Percentiles rank a stretch among this genome's conserved stretches.
Evolutionary conservation across 805 yeast species (phyloP).

Genomic region (Candida dendrica): DNA sequence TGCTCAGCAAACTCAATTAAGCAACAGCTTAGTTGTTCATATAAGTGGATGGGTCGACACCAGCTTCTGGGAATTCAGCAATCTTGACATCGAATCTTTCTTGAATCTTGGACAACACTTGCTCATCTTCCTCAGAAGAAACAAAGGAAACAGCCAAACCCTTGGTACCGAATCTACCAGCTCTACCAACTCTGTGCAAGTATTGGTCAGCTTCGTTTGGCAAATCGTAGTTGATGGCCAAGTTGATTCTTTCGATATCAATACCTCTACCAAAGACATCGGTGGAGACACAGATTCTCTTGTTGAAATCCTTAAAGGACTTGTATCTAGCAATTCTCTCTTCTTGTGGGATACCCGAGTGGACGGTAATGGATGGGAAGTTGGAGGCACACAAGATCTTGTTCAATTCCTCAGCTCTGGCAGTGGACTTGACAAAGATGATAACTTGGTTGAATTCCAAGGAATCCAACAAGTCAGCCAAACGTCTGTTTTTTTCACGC

Average conservation of each 20-base stretch:
- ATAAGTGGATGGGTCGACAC: slow-evolving; percentile 95
- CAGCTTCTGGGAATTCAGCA: slow-evolving; percentile 93
- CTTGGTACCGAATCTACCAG: slow-evolving; percentile 99
- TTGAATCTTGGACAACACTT: slow-evolving; percentile 86
- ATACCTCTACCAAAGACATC: slow-evolving; percentile 99
- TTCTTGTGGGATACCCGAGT: slow-evolving; percentile 91
- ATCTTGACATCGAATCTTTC: slow-evolving; percentile 95
- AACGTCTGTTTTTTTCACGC: slow-evolving; percentile 86
- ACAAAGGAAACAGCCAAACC: slow-evolving; percentile 94
- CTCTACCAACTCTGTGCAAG: slow-evolving; percentile 99
- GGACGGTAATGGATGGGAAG: slow-evolving; percentile 96
- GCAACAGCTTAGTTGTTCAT: slow-evolving; percentile 87
- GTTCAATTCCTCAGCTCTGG: slow-evolving; percentile 89
- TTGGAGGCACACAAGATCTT: slow-evolving; percentile 82
- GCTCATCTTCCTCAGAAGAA: slow-evolving; percentile 79
- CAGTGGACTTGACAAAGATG: slow-evolving; percentile 86
- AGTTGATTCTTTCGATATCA: slow-evolving; percentile 96
- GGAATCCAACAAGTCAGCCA: slow-evolving; percentile 86
- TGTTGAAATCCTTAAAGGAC: slow-evolving; percentile 94
- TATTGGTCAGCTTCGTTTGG: slow-evolving; percentile 97
- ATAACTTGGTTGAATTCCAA: slow-evolving; percentile 97
- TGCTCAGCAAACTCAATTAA: no score
- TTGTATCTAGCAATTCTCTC: slow-evolving; percentile 97
- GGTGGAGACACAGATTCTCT: slow-evolving; percentile 96
- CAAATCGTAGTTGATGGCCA: slow-evolving; percentile 96